Evolutionary conservation across 306 rosid genomes (phyloP), one percentile per base, ranked within the genome.

Genomic region (Cicer pinnatifidum): DNA sequence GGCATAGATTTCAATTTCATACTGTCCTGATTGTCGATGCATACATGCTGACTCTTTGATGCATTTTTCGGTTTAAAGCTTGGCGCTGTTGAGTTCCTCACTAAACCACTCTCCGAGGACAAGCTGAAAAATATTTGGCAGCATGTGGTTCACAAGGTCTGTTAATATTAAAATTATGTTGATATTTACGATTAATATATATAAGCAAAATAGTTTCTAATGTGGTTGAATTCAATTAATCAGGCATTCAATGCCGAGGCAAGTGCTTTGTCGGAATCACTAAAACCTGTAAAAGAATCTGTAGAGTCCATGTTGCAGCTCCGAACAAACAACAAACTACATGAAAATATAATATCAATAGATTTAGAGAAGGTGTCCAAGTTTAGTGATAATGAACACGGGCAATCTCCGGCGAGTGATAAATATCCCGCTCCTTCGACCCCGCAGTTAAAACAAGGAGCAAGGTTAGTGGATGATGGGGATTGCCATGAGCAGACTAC

Each of bases 81-180:
- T 76, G 99, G 99, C 9, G 99, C 96, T 44, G 96, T 91, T 58
- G 99, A 92, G 83, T 92, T 91, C 84, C 85, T 95, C 57, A 81
- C 19, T 40, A 95, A 95, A 85, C 99, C 99, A 8, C 89, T 95
- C 47, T 92, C 93, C 0, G 97, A 91, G 67, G 99, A 92, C 54
- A 95, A 92, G 82, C 91, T 95, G 38, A 86, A 84, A 90, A 90
- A 95, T 74, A 87, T 95, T 71, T 95, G 99, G 99, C 99, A 95
- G 90, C 99, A 95, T 84, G 99, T 92, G 50, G 96, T 92, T 86
- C 99, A 92, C 80, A 95, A 92, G 99, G 99, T 95, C 50, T 46
- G 92, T 80, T 17, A 45, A 11, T 65, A 73, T 58, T 74, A 28
- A 28, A 28, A 52, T 48, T 72, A 56, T 73, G 37, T 56, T 72